Evolutionary conservation across 2,329 filamentous ascomycete species (phyloP).

Genomic region (Scorias spongiosa): DNA sequence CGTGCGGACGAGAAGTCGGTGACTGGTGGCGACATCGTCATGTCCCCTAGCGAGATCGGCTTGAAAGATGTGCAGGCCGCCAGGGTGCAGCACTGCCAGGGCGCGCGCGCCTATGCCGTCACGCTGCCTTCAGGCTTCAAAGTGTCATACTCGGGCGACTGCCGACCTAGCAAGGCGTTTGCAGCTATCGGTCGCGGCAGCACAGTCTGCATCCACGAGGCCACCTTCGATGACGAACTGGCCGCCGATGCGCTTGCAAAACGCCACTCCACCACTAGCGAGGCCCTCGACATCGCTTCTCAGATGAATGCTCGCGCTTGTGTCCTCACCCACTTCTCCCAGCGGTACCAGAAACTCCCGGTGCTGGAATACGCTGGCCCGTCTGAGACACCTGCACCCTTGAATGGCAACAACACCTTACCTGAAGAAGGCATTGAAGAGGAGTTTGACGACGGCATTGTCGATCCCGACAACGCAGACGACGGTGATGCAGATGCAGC

Average conservation of each 20-base stretch:
- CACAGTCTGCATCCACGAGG: conserved; percentile 85
- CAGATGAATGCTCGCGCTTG: conserved; percentile 68
- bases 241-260: conserved; percentile 65
- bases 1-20: conserved; percentile 17
- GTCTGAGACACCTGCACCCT: background rate
- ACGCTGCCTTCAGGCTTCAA: conserved; percentile 71
- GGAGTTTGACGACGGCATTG: conserved; percentile 1
- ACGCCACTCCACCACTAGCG: conserved; percentile 76
- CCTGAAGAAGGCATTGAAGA: conserved; percentile 15
- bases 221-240: conserved; percentile 85
- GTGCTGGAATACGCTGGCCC: conserved; percentile 29
- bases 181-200: conserved; percentile 54
- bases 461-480: conserved; percentile 2
- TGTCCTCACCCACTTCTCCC: conserved; percentile 85
- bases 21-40: conserved; percentile 5
- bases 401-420: conserved; percentile 3
- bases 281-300: conserved; percentile 64
- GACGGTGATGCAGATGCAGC: background rate
- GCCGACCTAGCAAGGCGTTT: conserved; percentile 60
- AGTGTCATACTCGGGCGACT: conserved; percentile 87
- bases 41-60: conserved; percentile 35
- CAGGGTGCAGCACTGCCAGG: conserved; percentile 62
- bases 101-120: conserved; percentile 60
- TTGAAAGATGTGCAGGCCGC: conserved; percentile 53
- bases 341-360: conserved; percentile 71